Evolutionary conservation across 495 filamentous ascomycete species (phyloP).

Genomic region (Achaetomiella virescens): DNA sequence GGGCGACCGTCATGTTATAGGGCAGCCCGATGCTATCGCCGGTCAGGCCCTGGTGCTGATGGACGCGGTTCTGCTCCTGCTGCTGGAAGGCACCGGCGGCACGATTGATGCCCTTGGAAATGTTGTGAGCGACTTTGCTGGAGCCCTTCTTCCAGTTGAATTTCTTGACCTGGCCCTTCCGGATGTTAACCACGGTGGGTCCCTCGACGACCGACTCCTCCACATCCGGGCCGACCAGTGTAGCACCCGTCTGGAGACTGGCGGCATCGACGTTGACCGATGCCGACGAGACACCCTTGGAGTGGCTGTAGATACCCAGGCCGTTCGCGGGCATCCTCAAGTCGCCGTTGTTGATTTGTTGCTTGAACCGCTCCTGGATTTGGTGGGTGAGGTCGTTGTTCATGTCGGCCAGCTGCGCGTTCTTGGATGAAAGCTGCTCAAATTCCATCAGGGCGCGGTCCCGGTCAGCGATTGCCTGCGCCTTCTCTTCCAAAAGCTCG

Average conservation of each 20-base stretch:
- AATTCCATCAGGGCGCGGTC: conserved; percentile 93
- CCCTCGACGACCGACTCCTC: conserved; percentile 66
- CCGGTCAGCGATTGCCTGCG: conserved; percentile 68
- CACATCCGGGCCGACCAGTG: conserved; percentile 56
- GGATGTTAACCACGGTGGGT: conserved; percentile 86
- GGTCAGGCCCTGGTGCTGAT: conserved; percentile 46
- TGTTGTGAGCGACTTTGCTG: conserved; percentile 86
- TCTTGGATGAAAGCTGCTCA: conserved; percentile 87
- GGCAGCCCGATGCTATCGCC: conserved; percentile 54
- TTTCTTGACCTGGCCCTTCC: conserved; percentile 86
- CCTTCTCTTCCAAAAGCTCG: conserved; percentile 73
- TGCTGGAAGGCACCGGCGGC: conserved; percentile 56
- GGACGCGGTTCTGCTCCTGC: conserved; percentile 36
- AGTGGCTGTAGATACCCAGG: conserved; percentile 75
- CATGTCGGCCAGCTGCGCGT: conserved; percentile 84
- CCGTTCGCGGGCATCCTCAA: conserved; percentile 58
- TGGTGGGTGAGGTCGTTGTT: conserved; percentile 93
- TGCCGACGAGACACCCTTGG: conserved; percentile 65
- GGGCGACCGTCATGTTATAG: conserved; percentile 53
- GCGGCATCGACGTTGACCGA: conserved; percentile 52
- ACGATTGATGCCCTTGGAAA: conserved; percentile 85
- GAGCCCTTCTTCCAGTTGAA: conserved; percentile 99
- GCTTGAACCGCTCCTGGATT: conserved; percentile 88
- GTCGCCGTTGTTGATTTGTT: conserved; percentile 54
- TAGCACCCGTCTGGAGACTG: conserved; percentile 30